Evolutionary conservation across 768 basidiomycete species (phyloP).

Genomic region (Zangia roseola): DNA sequence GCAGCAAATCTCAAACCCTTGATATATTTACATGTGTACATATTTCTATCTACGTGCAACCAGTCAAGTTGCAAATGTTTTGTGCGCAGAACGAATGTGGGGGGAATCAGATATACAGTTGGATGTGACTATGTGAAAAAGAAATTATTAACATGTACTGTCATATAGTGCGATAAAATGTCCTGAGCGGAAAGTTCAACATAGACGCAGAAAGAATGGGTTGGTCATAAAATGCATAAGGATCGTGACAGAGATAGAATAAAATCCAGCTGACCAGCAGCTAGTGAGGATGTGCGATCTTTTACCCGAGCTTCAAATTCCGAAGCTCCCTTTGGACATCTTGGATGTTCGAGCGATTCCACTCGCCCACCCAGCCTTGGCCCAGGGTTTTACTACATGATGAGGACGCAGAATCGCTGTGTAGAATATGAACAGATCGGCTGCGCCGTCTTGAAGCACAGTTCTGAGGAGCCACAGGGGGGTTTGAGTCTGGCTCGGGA

Average conservation of each 20-base stretch:
- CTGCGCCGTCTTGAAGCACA: constrained; percentile 7
- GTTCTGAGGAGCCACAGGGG: neutral
- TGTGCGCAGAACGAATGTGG: neutral
- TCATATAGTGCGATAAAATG: neutral
- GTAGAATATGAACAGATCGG: constrained; percentile 14
- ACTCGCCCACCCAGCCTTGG: constrained; percentile 38
- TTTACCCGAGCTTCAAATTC: constrained; percentile 21
- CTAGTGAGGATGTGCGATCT: neutral
- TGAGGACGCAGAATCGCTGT: neutral
- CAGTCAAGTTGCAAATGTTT: too few species aligned
- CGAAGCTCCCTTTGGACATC: constrained; percentile 41
- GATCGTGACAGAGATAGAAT: neutral
- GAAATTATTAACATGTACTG: neutral
- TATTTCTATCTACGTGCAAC: too few species aligned
- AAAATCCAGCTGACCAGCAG: constrained; percentile 17
- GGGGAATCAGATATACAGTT: neutral
- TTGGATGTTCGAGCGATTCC: constrained; percentile 39
- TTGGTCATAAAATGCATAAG: neutral
- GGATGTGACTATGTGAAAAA: too few species aligned
- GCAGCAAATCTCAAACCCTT: too few species aligned
- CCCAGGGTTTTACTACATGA: neutral
- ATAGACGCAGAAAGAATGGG: constrained; percentile 11
- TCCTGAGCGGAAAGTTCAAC: neutral
- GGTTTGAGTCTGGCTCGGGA: constrained; percentile 4
- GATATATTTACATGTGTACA: too few species aligned